Evolutionary conservation across 257 asterid species (phyloP), one percentile per base, ranked within the genome.

Genomic region (Solanum ossicruentum): DNA sequence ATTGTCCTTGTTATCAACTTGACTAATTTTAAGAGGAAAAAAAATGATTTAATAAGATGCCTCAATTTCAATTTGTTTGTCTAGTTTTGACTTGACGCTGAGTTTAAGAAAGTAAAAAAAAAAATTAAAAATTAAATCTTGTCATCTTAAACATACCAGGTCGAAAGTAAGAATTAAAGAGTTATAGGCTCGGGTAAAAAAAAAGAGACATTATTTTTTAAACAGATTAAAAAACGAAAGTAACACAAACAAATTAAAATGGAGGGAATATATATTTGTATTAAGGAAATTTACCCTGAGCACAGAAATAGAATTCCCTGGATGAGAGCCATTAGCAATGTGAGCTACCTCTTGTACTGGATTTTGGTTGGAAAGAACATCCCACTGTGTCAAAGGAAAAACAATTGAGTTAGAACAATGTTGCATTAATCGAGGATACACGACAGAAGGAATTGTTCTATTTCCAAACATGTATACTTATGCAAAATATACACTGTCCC

Each of bases 281-380:
- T 75, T 75, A 13, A 13, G 61, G 21, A 49, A 6, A 77, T 77
- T 85, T 92, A 95, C 99, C 96, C 98, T 82, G 20, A 97, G 93
- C 75, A 97, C 94, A 1, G 99, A 95, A 23, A 94, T 92, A 88
- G 97, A 95, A 47, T 95, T 97, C 80, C 99, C 99, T 7, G 97
- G 98, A 86, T 97, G 93, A 75, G 99, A 92, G 81, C 99, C 99
- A 80, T 94, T 97, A 39, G 97, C 97, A 57, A 97, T 92, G 88
- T 91, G 97, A 36, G 97, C 97, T 71, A 97, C 93, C 80, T 95
- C 99, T 88, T 95, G 98, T 17, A 97, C 98, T 7, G 99, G 97
- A 67, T 92, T 93, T 85, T 94, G 98, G 85, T 91, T 92, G 56
- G 97, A 92, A 69, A 97, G 95, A 32, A 93, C 98, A 89, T 97